phyloP scores from a whole-genome alignment of 805 yeast genomes.

The Brettanomyces anomalus region DNA sequence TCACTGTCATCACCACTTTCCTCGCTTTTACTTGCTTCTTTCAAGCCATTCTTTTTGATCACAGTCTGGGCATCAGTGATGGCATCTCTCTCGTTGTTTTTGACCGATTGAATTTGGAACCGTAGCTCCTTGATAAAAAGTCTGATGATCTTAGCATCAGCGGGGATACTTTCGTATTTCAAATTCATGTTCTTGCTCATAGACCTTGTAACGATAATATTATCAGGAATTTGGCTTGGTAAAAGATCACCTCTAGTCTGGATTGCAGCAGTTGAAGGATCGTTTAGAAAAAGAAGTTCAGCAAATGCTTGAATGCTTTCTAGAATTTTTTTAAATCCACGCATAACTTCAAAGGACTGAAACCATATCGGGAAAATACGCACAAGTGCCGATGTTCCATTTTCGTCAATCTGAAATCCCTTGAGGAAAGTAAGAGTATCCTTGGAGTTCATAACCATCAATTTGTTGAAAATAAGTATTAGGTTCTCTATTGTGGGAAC shows the following conservation, averaged over 20 bases:
- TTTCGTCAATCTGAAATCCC: slow-evolving; percentile 23
- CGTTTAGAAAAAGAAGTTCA: slow-evolving; percentile 52
- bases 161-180: slow-evolving; percentile 55
- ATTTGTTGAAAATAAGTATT: slow-evolving; percentile 63
- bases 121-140: slow-evolving; percentile 60
- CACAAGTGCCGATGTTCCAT: slow-evolving; percentile 33
- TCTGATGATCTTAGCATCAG: slow-evolving; percentile 64
- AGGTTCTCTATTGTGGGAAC: slow-evolving; percentile 71
- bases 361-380: slow-evolving; percentile 75
- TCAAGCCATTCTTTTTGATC: slow-evolving; percentile 1
- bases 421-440: slow-evolving; percentile 57
- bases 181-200: slow-evolving; percentile 63
- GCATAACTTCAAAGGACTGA: slow-evolving; percentile 65
- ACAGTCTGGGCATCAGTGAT: slow-evolving; percentile 13
- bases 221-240: slow-evolving; percentile 41
- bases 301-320: slow-evolving; percentile 64
- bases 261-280: slow-evolving; percentile 39
- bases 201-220: slow-evolving; percentile 76
- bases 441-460: slow-evolving; percentile 52
- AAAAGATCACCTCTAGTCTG: slow-evolving; percentile 72
- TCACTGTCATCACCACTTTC: slow-evolving; percentile 42
- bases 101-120: slow-evolving; percentile 39
- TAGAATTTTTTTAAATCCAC: slow-evolving; percentile 68
- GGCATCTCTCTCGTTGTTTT: slow-evolving; percentile 31
- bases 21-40: slow-evolving; percentile 24